These are phyloP conservation scores for Cordyceps cateniannulata DNA, from an alignment of 2,329 filamentous ascomycete genomes.

Conservation along the genomic window DNA sequence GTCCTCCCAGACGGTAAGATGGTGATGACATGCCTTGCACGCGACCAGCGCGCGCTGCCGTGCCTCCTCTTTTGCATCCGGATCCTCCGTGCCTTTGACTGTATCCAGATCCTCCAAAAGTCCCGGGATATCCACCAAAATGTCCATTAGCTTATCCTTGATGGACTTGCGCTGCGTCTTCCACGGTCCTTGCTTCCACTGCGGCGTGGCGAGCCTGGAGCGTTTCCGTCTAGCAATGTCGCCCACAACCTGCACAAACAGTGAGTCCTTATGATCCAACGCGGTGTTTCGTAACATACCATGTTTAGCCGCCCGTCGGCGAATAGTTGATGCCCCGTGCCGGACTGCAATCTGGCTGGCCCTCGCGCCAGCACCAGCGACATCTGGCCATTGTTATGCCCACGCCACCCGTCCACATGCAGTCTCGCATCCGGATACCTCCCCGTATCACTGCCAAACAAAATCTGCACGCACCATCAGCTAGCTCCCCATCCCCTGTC, in stretches of 20 bases:
- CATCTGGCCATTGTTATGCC: slow-evolving; percentile 5
- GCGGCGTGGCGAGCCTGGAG: not conserved
- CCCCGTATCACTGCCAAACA: not conserved
- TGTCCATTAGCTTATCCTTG: slow-evolving; percentile 5
- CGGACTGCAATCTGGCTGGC: not conserved
- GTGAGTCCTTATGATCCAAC: too few relatives aligned
- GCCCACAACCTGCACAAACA: not conserved
- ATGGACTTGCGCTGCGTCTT: not conserved
- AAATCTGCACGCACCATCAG: not conserved
- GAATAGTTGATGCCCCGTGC: slow-evolving; percentile 8
- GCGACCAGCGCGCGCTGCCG: not conserved
- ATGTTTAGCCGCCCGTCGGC: slow-evolving; percentile 9
- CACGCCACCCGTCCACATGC: slow-evolving; percentile 4
- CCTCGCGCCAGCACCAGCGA: not conserved
- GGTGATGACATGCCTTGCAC: not conserved
- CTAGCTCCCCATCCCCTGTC: too few relatives aligned
- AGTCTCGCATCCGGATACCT: not conserved
- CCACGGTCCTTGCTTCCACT: slow-evolving; percentile 7
- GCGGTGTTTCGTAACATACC: not conserved
- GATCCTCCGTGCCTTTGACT: not conserved
- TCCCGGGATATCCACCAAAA: slow-evolving; percentile 4
- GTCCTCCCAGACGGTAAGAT: not conserved
- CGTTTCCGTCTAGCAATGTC: not conserved
- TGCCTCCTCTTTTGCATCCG: not conserved
- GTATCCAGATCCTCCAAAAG: slow-evolving; percentile 2